These are phyloP conservation scores for Solanum commersonii DNA, from an alignment of 257 asterid genomes.

Conservation along the genomic window DNA sequence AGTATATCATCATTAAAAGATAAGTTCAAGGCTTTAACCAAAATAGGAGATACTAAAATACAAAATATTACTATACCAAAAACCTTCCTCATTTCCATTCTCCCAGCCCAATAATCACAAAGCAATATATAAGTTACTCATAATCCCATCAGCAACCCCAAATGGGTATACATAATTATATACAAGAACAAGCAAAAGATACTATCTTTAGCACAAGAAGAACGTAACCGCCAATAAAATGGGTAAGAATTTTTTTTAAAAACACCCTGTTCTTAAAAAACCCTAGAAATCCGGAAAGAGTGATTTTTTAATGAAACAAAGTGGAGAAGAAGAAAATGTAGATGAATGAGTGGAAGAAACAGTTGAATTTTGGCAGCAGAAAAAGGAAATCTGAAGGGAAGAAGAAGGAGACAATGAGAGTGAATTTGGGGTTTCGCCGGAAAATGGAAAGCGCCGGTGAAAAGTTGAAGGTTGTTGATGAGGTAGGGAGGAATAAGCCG, in stretches of 20 bases:
- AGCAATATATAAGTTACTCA: background rate
- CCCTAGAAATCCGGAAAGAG: background rate
- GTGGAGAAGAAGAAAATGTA: background rate
- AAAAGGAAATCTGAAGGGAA: background rate
- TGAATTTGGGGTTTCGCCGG: background rate
- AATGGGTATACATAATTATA: background rate
- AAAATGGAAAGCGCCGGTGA: background rate
- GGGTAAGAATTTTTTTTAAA: background rate
- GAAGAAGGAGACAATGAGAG: background rate
- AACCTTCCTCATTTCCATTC: constrained; percentile 42
- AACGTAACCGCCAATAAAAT: background rate
- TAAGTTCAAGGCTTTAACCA: constrained; percentile 37
- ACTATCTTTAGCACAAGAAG: background rate
- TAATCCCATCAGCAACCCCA: background rate
- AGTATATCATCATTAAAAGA: constrained; percentile 82
- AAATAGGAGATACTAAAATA: constrained; percentile 23
- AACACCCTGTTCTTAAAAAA: background rate
- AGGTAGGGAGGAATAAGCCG: constrained; percentile 4
- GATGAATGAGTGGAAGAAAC: background rate
- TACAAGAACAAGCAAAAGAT: background rate
- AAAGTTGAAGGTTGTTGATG: background rate
- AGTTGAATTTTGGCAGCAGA: background rate
- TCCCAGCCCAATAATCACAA: background rate
- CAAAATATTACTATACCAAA: constrained; percentile 10
- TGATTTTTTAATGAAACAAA: background rate